These are phyloP conservation scores for Lipomyces mesembrius DNA, from an alignment of 805 yeast genomes.

Conservation along the genomic window DNA sequence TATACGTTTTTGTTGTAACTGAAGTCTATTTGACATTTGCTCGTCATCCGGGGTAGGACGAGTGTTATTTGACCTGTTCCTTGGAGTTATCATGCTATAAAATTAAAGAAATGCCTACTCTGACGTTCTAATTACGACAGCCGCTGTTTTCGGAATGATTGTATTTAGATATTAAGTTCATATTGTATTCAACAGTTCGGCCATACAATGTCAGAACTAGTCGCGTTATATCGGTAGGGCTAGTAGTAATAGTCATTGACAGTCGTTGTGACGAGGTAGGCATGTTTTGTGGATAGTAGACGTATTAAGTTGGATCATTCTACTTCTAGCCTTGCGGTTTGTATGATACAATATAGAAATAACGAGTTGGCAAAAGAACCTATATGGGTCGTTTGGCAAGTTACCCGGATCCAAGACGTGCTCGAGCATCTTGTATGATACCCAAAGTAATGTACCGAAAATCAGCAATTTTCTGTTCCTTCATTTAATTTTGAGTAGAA, in stretches of 20 bases:
- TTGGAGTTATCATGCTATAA: not conserved
- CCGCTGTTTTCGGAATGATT: not conserved
- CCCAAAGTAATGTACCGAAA: too few species aligned
- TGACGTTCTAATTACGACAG: not conserved
- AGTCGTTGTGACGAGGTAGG: not conserved
- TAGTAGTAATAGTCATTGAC: conserved; percentile 21
- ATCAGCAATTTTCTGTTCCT: too few species aligned
- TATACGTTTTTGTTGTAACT: not conserved
- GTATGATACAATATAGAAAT: too few species aligned
- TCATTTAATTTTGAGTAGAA: not conserved
- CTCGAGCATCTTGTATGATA: too few species aligned
- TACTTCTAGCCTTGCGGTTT: too few species aligned
- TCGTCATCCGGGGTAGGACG: not conserved
- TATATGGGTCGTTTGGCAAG: too few species aligned
- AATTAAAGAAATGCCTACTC: not conserved
- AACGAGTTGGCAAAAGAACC: too few species aligned
- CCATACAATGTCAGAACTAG: too few species aligned
- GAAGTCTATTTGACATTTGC: not conserved
- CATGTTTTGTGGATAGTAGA: not conserved
- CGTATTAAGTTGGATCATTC: too few species aligned
- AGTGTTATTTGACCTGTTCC: not conserved
- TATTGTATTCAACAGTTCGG: not conserved
- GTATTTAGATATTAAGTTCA: not conserved
- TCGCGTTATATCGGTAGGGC: not conserved
- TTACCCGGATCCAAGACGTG: not conserved